phyloP scores from a whole-genome alignment of 2,329 filamentous ascomycete species.

The Dothidotthia symphoricarpi region DNA sequence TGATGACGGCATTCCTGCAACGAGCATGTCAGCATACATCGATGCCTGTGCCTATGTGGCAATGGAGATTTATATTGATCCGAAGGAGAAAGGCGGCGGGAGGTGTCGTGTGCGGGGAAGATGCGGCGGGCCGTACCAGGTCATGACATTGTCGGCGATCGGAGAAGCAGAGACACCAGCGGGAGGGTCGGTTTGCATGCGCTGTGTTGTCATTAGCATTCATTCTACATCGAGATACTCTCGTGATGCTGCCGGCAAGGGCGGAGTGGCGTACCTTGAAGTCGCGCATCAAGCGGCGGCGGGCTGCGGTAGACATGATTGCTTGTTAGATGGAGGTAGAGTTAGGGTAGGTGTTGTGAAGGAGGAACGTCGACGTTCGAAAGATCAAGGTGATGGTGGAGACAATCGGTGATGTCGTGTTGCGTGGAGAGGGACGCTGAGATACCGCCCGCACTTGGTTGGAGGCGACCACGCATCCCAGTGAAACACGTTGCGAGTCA shows the following conservation, averaged over 20 bases:
- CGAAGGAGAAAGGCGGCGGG: neutral
- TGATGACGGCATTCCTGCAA: slow-evolving; percentile 93
- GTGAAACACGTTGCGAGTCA: too few species aligned
- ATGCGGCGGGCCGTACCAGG: slow-evolving; percentile 61
- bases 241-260: slow-evolving; percentile 3
- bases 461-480: too few species aligned
- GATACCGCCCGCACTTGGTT: too few species aligned
- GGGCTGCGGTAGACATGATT: slow-evolving; percentile 86
- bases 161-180: slow-evolving; percentile 95
- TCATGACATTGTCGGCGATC: slow-evolving; percentile 96
- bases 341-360: slow-evolving; percentile 1
- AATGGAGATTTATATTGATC: neutral
- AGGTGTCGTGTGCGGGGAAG: slow-evolving; percentile 31
- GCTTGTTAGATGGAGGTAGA: neutral
- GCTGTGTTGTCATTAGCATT: slow-evolving; percentile 53
- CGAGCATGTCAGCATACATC: slow-evolving; percentile 24
- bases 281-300: slow-evolving; percentile 96
- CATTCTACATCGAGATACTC: neutral
- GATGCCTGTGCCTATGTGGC: neutral
- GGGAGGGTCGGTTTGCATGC: slow-evolving; percentile 98
- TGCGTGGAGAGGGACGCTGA: neutral
- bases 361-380: neutral
- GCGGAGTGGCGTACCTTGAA: slow-evolving; percentile 73
- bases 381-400: too few species aligned
- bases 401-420: neutral